Percentiles rank a stretch among this genome's conserved stretches.
Evolutionary conservation across 768 basidiomycete species (phyloP).

Genomic region (Chalciporus piperatus): DNA sequence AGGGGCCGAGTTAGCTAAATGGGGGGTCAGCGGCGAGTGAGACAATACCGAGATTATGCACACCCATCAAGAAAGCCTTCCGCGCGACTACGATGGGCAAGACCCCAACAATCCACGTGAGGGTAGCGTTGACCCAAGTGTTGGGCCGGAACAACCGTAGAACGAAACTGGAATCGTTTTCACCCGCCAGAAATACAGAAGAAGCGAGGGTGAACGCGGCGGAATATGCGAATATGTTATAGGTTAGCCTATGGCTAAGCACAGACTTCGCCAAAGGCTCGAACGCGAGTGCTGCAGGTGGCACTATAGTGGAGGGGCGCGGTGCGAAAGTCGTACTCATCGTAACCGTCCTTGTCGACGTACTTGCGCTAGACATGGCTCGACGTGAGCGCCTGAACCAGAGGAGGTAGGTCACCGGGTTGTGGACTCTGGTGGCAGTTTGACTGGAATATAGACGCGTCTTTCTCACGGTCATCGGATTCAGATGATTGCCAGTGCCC

Average conservation of each 20-base stretch:
- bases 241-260: conserved; percentile 57
- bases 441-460: no score
- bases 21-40: background rate
- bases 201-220: conserved; percentile 45
- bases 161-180: conserved; percentile 21
- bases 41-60: conserved; percentile 22
- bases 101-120: conserved; percentile 51
- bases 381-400: no score
- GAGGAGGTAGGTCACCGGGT: no score
- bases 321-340: conserved; percentile 27
- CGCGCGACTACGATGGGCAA: conserved; percentile 57
- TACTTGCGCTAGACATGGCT: conserved; percentile 1
- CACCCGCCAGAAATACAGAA: conserved; percentile 31
- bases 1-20: conserved; percentile 43
- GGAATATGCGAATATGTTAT: conserved; percentile 52
- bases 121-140: conserved; percentile 40
- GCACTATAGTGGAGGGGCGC: conserved; percentile 54
- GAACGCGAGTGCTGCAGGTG: conserved; percentile 55
- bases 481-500: no score
- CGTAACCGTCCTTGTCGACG: background rate
- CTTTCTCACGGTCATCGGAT: no score
- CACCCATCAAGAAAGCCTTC: conserved; percentile 60
- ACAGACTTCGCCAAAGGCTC: conserved; percentile 65
- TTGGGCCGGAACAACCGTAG: conserved; percentile 41
- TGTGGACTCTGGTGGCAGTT: no score